Evolutionary conservation across 1,139 yeast species (phyloP).

Genomic region (Saccharomyces hybrid): DNA sequence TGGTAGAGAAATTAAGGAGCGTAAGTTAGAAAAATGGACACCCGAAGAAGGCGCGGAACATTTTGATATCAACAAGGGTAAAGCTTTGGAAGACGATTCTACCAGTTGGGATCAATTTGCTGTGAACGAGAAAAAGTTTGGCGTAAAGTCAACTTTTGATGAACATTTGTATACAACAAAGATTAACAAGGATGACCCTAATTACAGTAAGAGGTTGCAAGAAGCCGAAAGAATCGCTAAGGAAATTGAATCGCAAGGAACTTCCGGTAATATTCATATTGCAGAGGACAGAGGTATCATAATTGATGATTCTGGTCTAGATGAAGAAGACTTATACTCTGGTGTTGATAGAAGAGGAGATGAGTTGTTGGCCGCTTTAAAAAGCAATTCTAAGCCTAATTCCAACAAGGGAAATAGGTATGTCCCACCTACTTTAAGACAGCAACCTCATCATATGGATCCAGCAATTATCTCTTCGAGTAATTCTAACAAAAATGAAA

Average conservation of each 20-base stretch:
- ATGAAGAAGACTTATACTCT: slow-evolving; percentile 93
- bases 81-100: slow-evolving; percentile 41
- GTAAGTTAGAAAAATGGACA: slow-evolving; percentile 80
- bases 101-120: slow-evolving; percentile 86
- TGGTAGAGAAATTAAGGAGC: slow-evolving; percentile 40
- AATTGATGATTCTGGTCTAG: slow-evolving; percentile 78
- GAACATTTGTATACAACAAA: slow-evolving; percentile 86
- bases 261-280: slow-evolving; percentile 64
- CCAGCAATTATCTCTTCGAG: slow-evolving; percentile 65
- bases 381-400: slow-evolving; percentile 28
- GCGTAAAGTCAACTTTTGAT: slow-evolving; percentile 78
- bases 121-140: slow-evolving; percentile 80
- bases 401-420: slow-evolving; percentile 20
- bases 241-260: slow-evolving; percentile 65
- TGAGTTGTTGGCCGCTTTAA: slow-evolving; percentile 57
- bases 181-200: slow-evolving; percentile 68
- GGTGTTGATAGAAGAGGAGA: slow-evolving; percentile 67
- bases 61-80: slow-evolving; percentile 24
- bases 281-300: slow-evolving; percentile 84
- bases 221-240: slow-evolving; percentile 73
- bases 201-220: slow-evolving; percentile 53
- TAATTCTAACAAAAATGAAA: slow-evolving; percentile 7
- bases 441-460: slow-evolving; percentile 57
- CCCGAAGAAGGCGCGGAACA: slow-evolving; percentile 47
- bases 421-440: slow-evolving; percentile 57